These are phyloP conservation scores for Silene vulgaris DNA, from an alignment of 179 eudicot species.

Conservation along the genomic window DNA sequence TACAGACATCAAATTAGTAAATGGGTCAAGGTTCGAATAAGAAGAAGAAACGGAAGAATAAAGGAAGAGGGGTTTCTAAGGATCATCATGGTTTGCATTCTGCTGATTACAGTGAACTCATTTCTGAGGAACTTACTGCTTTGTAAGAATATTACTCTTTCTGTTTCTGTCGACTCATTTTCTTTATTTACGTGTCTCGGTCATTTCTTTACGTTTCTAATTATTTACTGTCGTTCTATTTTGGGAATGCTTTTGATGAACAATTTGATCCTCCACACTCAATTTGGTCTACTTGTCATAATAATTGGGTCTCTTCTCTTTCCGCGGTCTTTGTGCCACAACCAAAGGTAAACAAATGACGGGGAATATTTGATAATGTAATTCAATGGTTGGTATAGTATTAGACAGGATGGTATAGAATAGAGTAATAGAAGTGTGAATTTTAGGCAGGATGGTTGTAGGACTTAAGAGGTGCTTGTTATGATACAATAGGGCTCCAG, in stretches of 20 bases:
- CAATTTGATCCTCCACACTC: too few relatives aligned
- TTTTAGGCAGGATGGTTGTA: too few relatives aligned
- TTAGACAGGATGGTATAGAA: not conserved
- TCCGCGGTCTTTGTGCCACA: too few relatives aligned
- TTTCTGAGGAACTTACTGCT: conserved; percentile 82
- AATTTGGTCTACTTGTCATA: too few relatives aligned
- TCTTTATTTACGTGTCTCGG: not conserved
- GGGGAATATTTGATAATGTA: not conserved
- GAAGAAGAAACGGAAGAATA: conserved; percentile 74
- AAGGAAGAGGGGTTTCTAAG: conserved; percentile 54
- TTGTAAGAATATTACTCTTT: conserved; percentile 39
- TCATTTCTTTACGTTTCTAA: not conserved
- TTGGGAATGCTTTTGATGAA: too few relatives aligned
- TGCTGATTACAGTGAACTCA: conserved; percentile 47
- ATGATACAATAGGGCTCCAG: not conserved
- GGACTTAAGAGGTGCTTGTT: not conserved
- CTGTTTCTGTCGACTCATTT: not conserved
- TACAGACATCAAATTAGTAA: not conserved
- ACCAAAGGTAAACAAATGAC: too few relatives aligned
- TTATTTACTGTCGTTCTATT: too few relatives aligned
- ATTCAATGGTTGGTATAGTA: not conserved
- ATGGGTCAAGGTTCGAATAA: conserved; percentile 70
- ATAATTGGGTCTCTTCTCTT: too few relatives aligned
- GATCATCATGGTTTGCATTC: conserved; percentile 62
- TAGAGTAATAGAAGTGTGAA: not conserved